Base-by-base conservation (phyloP, 2,329 filamentous ascomycete genomes). In the Epichloe elymi region DNA sequence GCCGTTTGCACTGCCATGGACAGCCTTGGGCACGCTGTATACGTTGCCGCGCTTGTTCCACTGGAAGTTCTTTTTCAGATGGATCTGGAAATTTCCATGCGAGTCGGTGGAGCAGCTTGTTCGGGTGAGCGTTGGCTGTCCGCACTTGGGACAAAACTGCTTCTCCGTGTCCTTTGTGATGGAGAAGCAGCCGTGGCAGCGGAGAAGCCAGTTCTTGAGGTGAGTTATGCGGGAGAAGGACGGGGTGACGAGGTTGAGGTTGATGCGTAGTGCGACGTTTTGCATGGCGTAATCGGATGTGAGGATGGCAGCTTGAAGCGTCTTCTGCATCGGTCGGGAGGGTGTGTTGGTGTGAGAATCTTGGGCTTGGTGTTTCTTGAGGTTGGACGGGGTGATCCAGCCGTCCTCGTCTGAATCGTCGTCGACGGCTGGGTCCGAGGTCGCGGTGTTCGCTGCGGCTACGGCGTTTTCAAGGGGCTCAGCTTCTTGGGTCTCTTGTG, bases 211-310 rank as follows among this genome's bases (percentile, higher is more conserved):
- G 12, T 86, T 91, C 66, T 89, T 91, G 57, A 97, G 78, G 53
- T 86, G 82, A 38, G 82, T 85, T 64, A 98, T 88, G 60, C 89
- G 82, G 55, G 86, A 78, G 54, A 97, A 74, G 15, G 80, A 78
- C 0, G 87, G 79, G 0, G 90, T 89, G 53, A 96, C 77, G 11
- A 96, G 80, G 64, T 93, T 88, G 49, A 98, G 79, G 70, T 96
- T 95, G 74, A 97, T 94, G 59, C 94, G 88, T 4, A 98, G 77
- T 2, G 93, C 79, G 7, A 97, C 89, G 65, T 97, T 97, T 71
- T 97, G 91, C 88, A 98, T 95, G 51, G 93, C 91, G 69, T 87
- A 97, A 72, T 98, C 93, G 51, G 86, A 89, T 1, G 93, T 97
- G 63, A 97, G 84, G 43, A 91, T 83, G n/a, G 89, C 91, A 15